These are phyloP conservation scores for Collybia sp. DNA, from an alignment of 768 basidiomycete genomes.

Conservation along the genomic window DNA sequence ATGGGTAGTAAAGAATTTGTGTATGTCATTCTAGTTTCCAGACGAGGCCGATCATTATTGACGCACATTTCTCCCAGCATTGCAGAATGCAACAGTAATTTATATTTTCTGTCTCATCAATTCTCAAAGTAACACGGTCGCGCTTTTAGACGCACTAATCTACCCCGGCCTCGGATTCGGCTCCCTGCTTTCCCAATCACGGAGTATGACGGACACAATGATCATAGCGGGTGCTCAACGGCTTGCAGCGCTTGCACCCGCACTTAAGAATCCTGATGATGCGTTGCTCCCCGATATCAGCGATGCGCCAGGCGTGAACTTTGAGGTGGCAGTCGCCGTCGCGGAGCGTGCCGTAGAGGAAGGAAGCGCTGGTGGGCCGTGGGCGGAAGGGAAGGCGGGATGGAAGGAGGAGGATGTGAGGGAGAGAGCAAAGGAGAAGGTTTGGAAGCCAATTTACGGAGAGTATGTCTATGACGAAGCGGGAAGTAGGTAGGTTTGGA, in stretches of 20 bases:
- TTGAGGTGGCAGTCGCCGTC: slow-evolving; percentile 80
- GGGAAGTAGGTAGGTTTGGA: slow-evolving; percentile 29
- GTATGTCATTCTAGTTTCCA: slow-evolving; percentile 30
- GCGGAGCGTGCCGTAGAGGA: slow-evolving; percentile 75
- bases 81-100: slow-evolving; percentile 67
- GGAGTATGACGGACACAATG: slow-evolving; percentile 76
- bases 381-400: slow-evolving; percentile 52
- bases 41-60: background rate
- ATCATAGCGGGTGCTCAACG: slow-evolving; percentile 75
- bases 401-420: slow-evolving; percentile 59
- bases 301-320: slow-evolving; percentile 69
- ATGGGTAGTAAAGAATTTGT: slow-evolving; percentile 62
- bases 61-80: slow-evolving; percentile 35
- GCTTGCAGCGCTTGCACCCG: slow-evolving; percentile 76
- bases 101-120: background rate
- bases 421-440: slow-evolving; percentile 38
- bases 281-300: slow-evolving; percentile 74
- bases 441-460: slow-evolving; percentile 66
- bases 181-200: slow-evolving; percentile 62
- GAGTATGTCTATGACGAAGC: slow-evolving; percentile 60
- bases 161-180: slow-evolving; percentile 87
- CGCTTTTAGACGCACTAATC: slow-evolving; percentile 56
- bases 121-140: background rate
- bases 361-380: slow-evolving; percentile 55
- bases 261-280: slow-evolving; percentile 61